Conservation (phyloP, 2,329 filamentous ascomycete genomes). For the Leptosphaerulina australis region DNA sequence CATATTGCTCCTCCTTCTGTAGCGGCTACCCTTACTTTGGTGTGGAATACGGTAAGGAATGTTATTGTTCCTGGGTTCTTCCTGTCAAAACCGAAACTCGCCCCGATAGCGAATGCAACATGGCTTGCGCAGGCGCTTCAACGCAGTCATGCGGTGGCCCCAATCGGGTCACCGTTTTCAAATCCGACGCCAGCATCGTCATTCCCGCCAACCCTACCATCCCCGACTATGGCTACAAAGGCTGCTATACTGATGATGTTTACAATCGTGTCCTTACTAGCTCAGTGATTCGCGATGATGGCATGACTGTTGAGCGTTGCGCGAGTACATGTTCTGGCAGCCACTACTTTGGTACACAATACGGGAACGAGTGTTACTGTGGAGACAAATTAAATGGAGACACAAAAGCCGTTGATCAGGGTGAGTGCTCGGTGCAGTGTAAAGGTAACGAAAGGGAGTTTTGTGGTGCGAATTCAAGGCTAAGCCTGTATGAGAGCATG, state of each 20-base stretch:
- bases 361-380: constrained; percentile 30
- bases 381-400: constrained; percentile 19
- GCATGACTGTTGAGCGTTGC: constrained; percentile 27
- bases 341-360: constrained; percentile 26
- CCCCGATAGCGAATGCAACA: constrained; percentile 26
- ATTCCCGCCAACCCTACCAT: constrained; percentile 22
- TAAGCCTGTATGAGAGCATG: constrained; percentile 47
- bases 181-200: constrained; percentile 10
- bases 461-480: constrained; percentile 27
- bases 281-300: background rate
- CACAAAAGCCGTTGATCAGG: constrained; percentile 18
- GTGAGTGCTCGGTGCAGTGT: constrained; percentile 27
- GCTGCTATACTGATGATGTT: constrained; percentile 32
- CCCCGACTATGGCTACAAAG: constrained; percentile 25
- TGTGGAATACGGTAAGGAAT: constrained; percentile 34
- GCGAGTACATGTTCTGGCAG: constrained; percentile 13
- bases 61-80: constrained; percentile 50
- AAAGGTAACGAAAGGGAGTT: constrained; percentile 22
- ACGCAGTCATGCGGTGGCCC: constrained; percentile 25
- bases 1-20: constrained; percentile 29
- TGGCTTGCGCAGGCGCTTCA: constrained; percentile 25
- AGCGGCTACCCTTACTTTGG: constrained; percentile 31
- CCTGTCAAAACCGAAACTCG: constrained; percentile 23
- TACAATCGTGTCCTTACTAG: constrained; percentile 21
- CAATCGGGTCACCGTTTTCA: constrained; percentile 29